Conservation (phyloP, 148 eudicot species). For the Chenopodium formosanum region DNA sequence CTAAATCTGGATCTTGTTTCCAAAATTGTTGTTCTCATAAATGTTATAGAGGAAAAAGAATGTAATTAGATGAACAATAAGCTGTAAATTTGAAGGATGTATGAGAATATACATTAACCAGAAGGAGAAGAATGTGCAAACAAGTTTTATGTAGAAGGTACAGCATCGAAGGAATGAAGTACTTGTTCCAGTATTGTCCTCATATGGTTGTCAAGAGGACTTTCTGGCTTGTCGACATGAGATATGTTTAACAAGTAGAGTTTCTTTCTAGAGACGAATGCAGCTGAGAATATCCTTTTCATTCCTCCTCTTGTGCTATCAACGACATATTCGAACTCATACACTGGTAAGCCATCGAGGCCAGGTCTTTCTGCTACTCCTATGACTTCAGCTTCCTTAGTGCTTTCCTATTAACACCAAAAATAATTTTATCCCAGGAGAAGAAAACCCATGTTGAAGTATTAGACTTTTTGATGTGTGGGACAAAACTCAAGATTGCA, state of each 20-base stretch:
- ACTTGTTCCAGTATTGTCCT: conserved; percentile 56
- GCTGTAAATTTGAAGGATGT: neutral
- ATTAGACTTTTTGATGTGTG: too few relatives aligned
- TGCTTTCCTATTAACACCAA: conserved; percentile 58
- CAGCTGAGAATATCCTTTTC: conserved; percentile 85
- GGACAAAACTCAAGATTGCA: neutral
- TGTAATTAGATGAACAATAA: neutral
- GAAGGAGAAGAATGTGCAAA: neutral
- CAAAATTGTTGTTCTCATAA: neutral
- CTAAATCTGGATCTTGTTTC: neutral
- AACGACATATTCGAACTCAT: conserved; percentile 74
- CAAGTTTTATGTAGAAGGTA: conserved; percentile 29
- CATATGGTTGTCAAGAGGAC: conserved; percentile 52
- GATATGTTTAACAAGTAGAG: conserved; percentile 80
- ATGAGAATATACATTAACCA: conserved; percentile 6
- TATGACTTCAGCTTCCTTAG: conserved; percentile 72
- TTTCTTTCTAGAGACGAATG: conserved; percentile 70
- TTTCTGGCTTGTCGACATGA: conserved; percentile 69
- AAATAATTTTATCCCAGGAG: neutral
- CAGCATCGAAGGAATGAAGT: conserved; percentile 81
- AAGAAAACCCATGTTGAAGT: neutral
- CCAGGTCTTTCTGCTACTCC: conserved; percentile 63
- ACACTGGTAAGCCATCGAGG: conserved; percentile 49
- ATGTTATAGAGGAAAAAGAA: neutral
- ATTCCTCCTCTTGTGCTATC: conserved; percentile 91